Base-by-base conservation (phyloP, 352 stramenopile species). In the Phytophthora hibernalis region DNA sequence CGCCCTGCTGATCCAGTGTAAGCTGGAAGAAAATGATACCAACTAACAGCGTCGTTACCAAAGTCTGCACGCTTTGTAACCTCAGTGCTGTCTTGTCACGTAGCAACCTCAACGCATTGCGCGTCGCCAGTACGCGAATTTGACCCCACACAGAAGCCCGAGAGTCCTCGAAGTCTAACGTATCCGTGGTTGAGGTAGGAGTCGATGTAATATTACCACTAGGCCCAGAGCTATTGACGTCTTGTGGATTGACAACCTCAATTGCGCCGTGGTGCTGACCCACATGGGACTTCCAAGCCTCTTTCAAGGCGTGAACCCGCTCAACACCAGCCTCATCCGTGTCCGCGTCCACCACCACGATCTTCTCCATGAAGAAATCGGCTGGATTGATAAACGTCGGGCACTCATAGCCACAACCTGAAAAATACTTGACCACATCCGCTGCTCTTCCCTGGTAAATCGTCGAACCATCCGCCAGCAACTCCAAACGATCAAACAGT, bases 11-110 rank as follows among this genome's bases (percentile, higher is more conserved):
- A 33, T 71, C 68, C 33, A 79, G 21, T 0, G 58, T 52, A 0
- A 90, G 47, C 63, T 88, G 78, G 57, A 83, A 80, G 63, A 81
- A 90, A 50, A 88, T 83, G n/a, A 81, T 58, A 1, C 79, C 64
- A 0, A 83, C 70, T 0, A 90, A 54, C 1, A 87, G 20, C 12
- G 69, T 67, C 18, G 80, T 74, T 51, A 85, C 57, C 5, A 90
- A 49, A 24, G 74, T 74, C 49, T 85, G 77, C 1, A 75, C 30
- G 6, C 69, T 58, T n/a, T 70, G 74, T 2, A 80, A 30, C 15
- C 63, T 40, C 37, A 90, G 57, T 4, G 61, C 72, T 5, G 80
- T 70, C 9, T 74, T 63, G 53, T 88, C 77, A 15, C 81, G 77
- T 6, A 88, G 56, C n/a, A 87, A 18, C 12, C 76, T 70, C 13